These are phyloP conservation scores for Syzygium aromaticum DNA, from an alignment of 345 rosid genomes.

Conservation along the genomic window DNA sequence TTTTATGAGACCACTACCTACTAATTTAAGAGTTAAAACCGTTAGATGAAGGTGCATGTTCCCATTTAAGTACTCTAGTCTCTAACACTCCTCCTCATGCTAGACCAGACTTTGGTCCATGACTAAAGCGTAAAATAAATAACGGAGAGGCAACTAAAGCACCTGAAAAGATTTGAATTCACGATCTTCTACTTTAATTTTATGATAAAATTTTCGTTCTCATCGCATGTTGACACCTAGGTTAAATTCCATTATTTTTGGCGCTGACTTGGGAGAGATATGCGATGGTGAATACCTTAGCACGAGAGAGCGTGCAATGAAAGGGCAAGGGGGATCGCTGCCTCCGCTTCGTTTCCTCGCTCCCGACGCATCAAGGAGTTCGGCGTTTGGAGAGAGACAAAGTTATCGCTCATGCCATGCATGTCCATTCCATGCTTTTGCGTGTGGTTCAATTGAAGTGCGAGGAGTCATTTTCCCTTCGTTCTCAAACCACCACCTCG, in stretches of 20 bases:
- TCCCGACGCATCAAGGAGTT: background rate
- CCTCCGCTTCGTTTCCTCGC: no score
- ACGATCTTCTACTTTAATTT: accelerated
- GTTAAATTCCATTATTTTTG: no score
- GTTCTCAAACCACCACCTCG: background rate
- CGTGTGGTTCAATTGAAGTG: background rate
- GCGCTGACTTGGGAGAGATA: background rate
- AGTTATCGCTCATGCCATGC: background rate
- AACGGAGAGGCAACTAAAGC: no score
- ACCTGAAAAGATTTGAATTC: no score
- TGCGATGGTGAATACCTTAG: background rate
- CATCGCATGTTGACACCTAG: background rate
- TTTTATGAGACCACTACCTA: no score
- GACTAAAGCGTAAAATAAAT: no score
- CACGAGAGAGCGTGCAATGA: background rate
- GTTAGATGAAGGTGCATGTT: no score
- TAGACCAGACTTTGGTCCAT: no score
- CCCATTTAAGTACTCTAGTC: no score
- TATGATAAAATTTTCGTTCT: no score
- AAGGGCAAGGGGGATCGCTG: background rate
- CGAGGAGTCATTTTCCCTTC: background rate
- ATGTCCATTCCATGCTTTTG: background rate
- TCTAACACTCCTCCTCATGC: no score
- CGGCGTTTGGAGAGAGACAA: background rate
- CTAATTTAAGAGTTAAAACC: no score